Base-by-base conservation (phyloP, 2,329 filamentous ascomycete species). In the Coniella lustricola region DNA sequence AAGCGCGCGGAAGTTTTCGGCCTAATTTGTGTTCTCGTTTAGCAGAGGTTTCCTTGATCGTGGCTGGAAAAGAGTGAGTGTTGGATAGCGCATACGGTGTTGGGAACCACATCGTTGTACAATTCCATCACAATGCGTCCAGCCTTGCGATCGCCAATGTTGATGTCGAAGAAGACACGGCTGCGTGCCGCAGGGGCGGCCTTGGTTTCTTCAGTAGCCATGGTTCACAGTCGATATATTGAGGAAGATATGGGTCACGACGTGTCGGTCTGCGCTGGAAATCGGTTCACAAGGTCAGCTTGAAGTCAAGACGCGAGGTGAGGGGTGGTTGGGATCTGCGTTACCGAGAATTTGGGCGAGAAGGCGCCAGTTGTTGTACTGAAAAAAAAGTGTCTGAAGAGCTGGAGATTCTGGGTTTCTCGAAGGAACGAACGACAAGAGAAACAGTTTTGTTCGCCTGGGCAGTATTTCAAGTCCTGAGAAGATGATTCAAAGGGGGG, bases 131-230 rank as follows among this genome's bases (percentile, higher is more conserved):
- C 82, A 65, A 98, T 75, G 56, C 91, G 85, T 53, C 90, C 90
- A 52, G 81, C 78, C 37, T 79, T 72, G 60, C 81, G 77, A 51
- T 80, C 78, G 63, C 86, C 90, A 63, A 97, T 85, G 54, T 82
- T 75, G 64, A 98, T 84, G 73, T 97, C 90, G 67, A 98, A 96
- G 75, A 85, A 98, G 71, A 95, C 90, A 59, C 87, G 84, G 64
- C 81, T 81, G 62, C 87, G 85, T 10, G 21, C 31, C 65, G 75
- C 74, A 74, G 64, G 56, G 60, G 71, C 71, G 36, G 48, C 22
- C 2, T 36, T 45, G 59, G 68, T 62, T 50, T 68, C 68, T 53
- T 68, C 64, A 50, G 70, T 57, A 49, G 65, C 63, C 72, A 74
- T 75, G 49, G 54, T 59, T 46, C 18, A n/a, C 14, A 7, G n/a